These are phyloP conservation scores for Solanum verrucosum DNA, from an alignment of 257 asterid species.

Conservation along the genomic window DNA sequence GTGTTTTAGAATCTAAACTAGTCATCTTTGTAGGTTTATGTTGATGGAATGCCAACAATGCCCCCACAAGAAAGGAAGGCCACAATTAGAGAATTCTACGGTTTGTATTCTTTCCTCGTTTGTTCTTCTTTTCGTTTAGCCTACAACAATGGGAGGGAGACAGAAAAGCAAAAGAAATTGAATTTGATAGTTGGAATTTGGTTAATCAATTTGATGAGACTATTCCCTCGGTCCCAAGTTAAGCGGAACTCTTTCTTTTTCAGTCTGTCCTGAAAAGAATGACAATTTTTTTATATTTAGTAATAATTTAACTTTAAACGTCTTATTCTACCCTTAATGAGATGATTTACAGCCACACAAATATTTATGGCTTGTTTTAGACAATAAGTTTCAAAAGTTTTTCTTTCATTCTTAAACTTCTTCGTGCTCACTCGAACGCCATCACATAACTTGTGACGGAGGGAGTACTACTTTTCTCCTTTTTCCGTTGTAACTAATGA, in stretches of 20 bases:
- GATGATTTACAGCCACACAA: not conserved
- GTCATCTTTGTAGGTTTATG: constrained; percentile 26
- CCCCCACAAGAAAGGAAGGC: constrained; percentile 51
- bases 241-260: not conserved
- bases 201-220: not conserved
- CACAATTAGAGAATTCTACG: constrained; percentile 43
- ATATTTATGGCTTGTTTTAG: not conserved
- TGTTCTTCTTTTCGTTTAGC: not conserved
- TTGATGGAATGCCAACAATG: constrained; percentile 42
- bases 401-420: not conserved
- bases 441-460: not conserved
- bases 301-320: not conserved
- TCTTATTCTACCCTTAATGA: not conserved
- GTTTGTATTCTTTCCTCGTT: constrained; percentile 13
- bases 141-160: not conserved
- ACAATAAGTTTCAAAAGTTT: not conserved
- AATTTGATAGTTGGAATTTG: not conserved
- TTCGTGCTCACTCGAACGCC: not conserved
- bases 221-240: not conserved
- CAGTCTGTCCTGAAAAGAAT: not conserved
- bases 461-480: not conserved
- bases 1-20: not conserved
- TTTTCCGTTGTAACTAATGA: not conserved
- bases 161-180: not conserved
- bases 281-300: not conserved